These are phyloP conservation scores for Ophiostoma himal-ulmi DNA, from an alignment of 2,329 filamentous ascomycete species.

Conservation along the genomic window DNA sequence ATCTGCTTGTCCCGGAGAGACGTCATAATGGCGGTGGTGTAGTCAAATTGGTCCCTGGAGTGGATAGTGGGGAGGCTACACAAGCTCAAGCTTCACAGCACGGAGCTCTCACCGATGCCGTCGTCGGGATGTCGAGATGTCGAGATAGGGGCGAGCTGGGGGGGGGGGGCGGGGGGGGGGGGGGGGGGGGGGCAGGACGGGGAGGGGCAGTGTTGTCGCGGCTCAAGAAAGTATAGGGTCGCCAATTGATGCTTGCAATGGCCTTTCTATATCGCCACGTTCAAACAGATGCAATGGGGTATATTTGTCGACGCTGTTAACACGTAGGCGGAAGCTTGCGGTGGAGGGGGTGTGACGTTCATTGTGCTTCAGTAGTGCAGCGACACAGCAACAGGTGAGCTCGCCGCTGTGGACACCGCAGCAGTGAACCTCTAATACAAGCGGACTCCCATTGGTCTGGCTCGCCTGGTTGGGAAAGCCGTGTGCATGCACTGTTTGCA, in stretches of 20 bases:
- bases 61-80: not conserved
- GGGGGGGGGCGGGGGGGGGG: not conserved
- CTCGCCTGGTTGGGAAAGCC: not conserved
- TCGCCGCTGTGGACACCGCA: slow-evolving; percentile 15
- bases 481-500: not conserved
- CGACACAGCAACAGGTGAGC: slow-evolving; percentile 8
- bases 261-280: not conserved
- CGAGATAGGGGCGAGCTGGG: slow-evolving; percentile 5
- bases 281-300: not conserved
- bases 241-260: not conserved
- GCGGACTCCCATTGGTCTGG: not conserved
- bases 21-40: slow-evolving; percentile 13
- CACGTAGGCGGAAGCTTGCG: not conserved
- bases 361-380: slow-evolving; percentile 9
- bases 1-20: slow-evolving; percentile 28
- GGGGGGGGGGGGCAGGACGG: not conserved
- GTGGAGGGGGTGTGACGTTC: slow-evolving; percentile 13
- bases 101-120: not conserved
- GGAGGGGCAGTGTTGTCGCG: not conserved
- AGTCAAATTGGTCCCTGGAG: not conserved
- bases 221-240: not conserved
- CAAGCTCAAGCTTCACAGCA: slow-evolving; percentile 12
- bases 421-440: slow-evolving; percentile 9
- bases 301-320: not conserved
- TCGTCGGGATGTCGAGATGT: not conserved